Base-by-base conservation (phyloP, 1,284 basidiomycete genomes). In the Moniliophthora roreri region DNA sequence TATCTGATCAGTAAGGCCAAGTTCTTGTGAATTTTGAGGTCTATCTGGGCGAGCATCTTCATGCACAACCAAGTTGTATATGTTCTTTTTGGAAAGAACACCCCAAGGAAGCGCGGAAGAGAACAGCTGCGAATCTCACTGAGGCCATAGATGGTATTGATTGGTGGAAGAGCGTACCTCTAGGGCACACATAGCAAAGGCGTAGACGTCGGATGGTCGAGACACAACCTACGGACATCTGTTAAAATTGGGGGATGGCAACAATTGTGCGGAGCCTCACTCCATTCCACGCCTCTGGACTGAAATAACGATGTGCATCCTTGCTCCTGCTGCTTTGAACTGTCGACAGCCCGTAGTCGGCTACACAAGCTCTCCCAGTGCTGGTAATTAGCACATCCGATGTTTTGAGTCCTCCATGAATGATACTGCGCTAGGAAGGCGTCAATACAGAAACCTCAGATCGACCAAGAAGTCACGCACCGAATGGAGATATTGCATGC, bases 201-300 rank as follows among this genome's bases (percentile, higher is more conserved):
- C 40, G 39, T 15, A 52, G n/a, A 52, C 51, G 20, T 52, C 51
- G 16, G 51, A 52, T 11, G 51, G 34, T 16, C 38, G 16, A 20
- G 45, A 36, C 13, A 52, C 26, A 32, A 16, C 38, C 51, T 52
- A 26, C 5, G 18, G 16, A 24, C 8, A 11, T 44, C n/a, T 4
- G 40, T 2, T 8, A 32, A 32, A 32, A 11, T 32, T 11, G 11
- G 28, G 6, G 28, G 6, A 52, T n/a, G 28, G 13, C 26, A 20
- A 11, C 21, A 42, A 8, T 10, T 23, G 18, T 42, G 16, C 11
- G 36, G 16, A 1, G 4, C 32, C 51, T 2, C 21, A 48, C 51
- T 38, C 51, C 51, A 37, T 52, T 52, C 51, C 51, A 52, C 5
- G 51, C 51, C 24, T 52, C 51, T n/a, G 51, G 51, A 21, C 51